A percentile compares a stretch with the other conserved stretches of the same genome.
Evolutionary conservation across 108 stramenopile species (phyloP).

Genomic region (Cyclotella atomus): DNA sequence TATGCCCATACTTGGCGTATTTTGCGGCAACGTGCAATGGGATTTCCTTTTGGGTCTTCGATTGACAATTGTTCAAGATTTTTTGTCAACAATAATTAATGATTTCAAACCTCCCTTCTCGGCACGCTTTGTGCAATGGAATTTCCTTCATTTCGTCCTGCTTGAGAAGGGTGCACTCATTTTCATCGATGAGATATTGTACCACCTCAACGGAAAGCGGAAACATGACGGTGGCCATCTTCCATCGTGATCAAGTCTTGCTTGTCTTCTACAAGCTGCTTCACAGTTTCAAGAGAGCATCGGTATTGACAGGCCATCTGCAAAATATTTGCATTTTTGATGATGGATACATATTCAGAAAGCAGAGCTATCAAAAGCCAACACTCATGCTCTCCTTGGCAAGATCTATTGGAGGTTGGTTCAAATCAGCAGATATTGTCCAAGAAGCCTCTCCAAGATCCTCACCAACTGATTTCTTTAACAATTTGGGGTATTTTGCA

Average conservation of each 20-base stretch:
- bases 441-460: neutral
- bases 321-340: neutral
- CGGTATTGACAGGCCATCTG: constrained; percentile 1
- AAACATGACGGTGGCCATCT: no score
- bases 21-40: constrained; percentile 1
- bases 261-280: neutral
- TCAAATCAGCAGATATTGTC: no score
- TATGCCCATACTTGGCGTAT: no score
- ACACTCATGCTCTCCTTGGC: constrained; percentile 1
- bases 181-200: neutral
- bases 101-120: neutral
- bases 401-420: neutral
- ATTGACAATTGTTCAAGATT: neutral
- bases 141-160: neutral
- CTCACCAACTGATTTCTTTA: neutral
- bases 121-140: constrained; percentile 8
- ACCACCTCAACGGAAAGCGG: neutral
- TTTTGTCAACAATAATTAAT: neutral
- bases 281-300: neutral
- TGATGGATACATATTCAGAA: neutral
- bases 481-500: neutral
- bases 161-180: neutral
- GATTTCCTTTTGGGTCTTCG: neutral
- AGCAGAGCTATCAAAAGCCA: constrained; percentile 8
- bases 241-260: neutral